These are phyloP conservation scores for Zygosaccharomyces bailii DNA, from an alignment of 805 yeast genomes.

Conservation along the genomic window DNA sequence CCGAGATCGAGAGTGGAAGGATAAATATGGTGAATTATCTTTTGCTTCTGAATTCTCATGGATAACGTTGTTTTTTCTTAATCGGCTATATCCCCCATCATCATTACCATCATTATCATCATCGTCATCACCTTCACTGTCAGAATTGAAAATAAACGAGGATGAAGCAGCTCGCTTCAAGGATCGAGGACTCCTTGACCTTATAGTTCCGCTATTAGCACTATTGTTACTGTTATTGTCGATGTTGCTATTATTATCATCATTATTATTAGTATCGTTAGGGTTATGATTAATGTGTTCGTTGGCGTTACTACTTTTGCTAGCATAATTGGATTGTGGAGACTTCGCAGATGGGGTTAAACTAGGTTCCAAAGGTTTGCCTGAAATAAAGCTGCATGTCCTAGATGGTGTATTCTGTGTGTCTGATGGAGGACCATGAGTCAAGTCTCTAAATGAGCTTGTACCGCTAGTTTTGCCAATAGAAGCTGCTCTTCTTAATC, in stretches of 20 bases:
- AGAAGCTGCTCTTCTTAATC: conserved; percentile 29
- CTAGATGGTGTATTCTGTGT: conserved; percentile 13
- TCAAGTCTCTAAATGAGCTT: conserved; percentile 28
- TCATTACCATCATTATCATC: conserved; percentile 9
- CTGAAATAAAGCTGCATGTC: conserved; percentile 34
- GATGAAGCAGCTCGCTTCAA: conserved; percentile 21
- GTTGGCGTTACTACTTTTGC: not conserved
- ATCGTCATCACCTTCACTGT: conserved; percentile 29
- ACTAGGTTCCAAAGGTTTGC: conserved; percentile 20
- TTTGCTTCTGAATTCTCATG: too few species aligned
- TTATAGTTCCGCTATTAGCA: not conserved
- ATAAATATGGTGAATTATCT: not conserved
- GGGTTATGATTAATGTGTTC: not conserved
- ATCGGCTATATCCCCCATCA: too few species aligned
- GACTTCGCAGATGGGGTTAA: not conserved
- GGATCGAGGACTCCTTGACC: conserved; percentile 10
- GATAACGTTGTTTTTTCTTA: too few species aligned
- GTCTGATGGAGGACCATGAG: conserved; percentile 12
- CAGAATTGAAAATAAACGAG: conserved; percentile 32
- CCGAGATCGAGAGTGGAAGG: conserved; percentile 6
- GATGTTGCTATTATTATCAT: not conserved
- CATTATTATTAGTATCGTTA: conserved; percentile 4
- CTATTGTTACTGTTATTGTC: conserved; percentile 5
- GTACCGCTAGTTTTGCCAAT: conserved; percentile 27
- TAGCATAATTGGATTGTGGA: not conserved